Percentiles rank a stretch among this genome's conserved stretches.
Evolutionary conservation across 495 filamentous ascomycete genomes (phyloP).

Genomic region (Aspergillus incahuasiensis): DNA sequence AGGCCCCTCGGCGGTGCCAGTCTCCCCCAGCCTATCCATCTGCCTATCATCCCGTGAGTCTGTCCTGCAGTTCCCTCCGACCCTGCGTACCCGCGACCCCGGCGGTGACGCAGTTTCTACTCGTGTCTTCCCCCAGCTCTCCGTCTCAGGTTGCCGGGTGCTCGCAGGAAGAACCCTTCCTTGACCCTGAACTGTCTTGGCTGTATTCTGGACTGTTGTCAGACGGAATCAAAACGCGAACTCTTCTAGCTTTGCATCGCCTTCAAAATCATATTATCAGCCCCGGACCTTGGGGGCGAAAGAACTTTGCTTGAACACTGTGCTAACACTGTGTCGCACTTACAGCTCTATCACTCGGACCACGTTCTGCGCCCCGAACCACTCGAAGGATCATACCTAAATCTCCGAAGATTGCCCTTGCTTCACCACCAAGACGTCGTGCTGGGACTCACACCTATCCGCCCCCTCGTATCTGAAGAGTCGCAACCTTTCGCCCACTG

Average conservation of each 20-base stretch:
- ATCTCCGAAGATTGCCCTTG: neutral
- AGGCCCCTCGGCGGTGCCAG: conserved; percentile 6
- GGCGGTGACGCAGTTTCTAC: conserved; percentile 17
- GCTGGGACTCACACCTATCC: neutral
- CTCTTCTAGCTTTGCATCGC: neutral
- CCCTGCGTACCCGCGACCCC: neutral
- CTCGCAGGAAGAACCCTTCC: neutral
- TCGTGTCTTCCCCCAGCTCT: neutral
- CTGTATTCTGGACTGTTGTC: neutral
- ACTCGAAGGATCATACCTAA: neutral
- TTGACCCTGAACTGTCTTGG: neutral
- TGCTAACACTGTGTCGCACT: neutral
- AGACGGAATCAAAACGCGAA: neutral
- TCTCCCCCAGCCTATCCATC: neutral
- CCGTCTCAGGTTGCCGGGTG: neutral
- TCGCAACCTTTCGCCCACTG: neutral
- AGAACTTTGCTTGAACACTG: neutral
- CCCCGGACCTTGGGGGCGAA: neutral
- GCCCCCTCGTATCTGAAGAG: neutral
- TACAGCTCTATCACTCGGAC: neutral
- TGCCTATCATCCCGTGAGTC: neutral
- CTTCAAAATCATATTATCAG: neutral
- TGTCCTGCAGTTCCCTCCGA: neutral
- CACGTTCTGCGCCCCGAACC: neutral
- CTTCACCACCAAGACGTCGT: neutral